Percentiles rank a stretch among this genome's conserved stretches.
Conservation (phyloP, 2,329 filamentous ascomycete genomes). For the Trichoderma pleuroti region DNA sequence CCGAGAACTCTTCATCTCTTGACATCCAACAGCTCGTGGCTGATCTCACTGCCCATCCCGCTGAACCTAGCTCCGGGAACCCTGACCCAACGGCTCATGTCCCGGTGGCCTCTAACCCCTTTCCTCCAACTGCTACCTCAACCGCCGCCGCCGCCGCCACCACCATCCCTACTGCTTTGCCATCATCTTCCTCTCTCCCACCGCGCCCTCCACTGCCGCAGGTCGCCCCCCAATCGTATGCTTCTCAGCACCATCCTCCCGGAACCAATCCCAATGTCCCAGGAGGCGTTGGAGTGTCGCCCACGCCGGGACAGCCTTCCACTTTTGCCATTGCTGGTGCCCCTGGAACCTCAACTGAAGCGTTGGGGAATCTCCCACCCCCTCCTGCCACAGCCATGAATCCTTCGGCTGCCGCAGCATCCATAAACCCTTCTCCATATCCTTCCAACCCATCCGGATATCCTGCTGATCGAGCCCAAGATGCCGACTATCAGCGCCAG, state of each 20-base stretch:
- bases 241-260: constrained; percentile 36
- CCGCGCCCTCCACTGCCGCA: constrained; percentile 44
- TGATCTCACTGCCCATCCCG: constrained; percentile 37
- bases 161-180: constrained; percentile 34
- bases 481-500: constrained; percentile 54
- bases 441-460: constrained; percentile 30
- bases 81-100: constrained; percentile 30
- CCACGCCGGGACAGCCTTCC: constrained; percentile 33
- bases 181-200: constrained; percentile 44
- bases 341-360: constrained; percentile 33
- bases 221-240: constrained; percentile 36
- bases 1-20: constrained; percentile 30
- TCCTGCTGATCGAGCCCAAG: constrained; percentile 34
- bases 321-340: constrained; percentile 33
- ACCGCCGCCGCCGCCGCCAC: constrained; percentile 17
- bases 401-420: constrained; percentile 28
- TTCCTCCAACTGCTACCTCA: constrained; percentile 19
- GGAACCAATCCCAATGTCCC: constrained; percentile 32
- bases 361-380: constrained; percentile 31
- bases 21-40: constrained; percentile 42
- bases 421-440: constrained; percentile 33
- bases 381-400: constrained; percentile 30
- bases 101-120: constrained; percentile 30
- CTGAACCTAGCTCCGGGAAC: constrained; percentile 29
- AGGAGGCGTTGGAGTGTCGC: constrained; percentile 29